Conservation (phyloP, 768 basidiomycete species). For the Dioszegia crocea region DNA sequence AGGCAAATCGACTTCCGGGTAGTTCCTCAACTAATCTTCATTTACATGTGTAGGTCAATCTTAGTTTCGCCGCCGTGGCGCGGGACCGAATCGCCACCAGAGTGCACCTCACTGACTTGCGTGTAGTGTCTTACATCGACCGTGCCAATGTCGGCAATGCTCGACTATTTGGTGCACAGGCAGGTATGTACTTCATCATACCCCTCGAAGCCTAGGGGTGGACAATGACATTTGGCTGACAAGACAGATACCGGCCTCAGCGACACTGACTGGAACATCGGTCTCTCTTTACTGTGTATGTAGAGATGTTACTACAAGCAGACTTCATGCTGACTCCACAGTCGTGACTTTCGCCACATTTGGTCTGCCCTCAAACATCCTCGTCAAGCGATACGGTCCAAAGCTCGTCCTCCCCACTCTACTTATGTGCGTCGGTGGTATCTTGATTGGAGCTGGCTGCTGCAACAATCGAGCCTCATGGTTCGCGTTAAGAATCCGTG, state of each 20-base stretch:
- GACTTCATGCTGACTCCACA: not conserved
- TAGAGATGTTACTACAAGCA: no score
- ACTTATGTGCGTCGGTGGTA: conserved; percentile 10
- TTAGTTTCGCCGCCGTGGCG: not conserved
- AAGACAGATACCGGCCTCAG: conserved; percentile 9
- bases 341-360: conserved; percentile 26
- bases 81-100: no score
- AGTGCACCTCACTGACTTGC: no score
- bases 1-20: conserved; percentile 26
- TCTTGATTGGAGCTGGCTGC: conserved; percentile 25
- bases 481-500: conserved; percentile 24
- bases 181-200: not conserved
- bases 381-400: conserved; percentile 27
- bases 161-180: conserved; percentile 26
- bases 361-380: conserved; percentile 24
- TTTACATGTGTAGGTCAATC: conserved; percentile 19
- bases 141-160: conserved; percentile 39
- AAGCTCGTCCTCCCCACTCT: conserved; percentile 23
- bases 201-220: no score
- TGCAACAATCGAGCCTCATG: conserved; percentile 20
- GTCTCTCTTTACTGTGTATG: conserved; percentile 27
- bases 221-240: not conserved
- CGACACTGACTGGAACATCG: conserved; percentile 27
- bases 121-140: conserved; percentile 26
- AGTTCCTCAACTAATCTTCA: conserved; percentile 27